Percentiles rank a stretch among this genome's conserved stretches.
phyloP scores from a whole-genome alignment of 2,329 filamentous ascomycete genomes.

The Aspergillus clavatus region DNA sequence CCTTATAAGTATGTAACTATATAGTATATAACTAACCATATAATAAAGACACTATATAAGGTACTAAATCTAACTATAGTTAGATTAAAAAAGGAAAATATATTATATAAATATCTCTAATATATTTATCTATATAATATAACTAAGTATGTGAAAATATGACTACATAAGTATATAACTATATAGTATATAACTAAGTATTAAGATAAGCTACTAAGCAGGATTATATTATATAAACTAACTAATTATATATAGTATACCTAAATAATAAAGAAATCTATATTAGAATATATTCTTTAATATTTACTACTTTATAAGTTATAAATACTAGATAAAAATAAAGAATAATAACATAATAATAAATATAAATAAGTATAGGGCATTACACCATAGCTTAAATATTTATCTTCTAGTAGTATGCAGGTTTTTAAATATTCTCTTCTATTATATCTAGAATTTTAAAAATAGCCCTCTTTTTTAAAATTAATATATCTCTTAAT shows the following conservation, averaged over 20 bases:
- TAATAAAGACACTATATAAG: not conserved
- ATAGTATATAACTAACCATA: not conserved
- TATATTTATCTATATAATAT: not conserved
- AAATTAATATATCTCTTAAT: not conserved
- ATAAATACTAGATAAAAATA: not conserved
- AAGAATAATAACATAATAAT: not conserved
- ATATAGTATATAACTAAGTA: not conserved
- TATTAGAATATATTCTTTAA: not conserved
- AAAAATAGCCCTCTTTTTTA: not conserved
- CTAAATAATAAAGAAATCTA: not conserved
- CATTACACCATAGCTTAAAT: not conserved
- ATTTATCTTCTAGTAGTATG: not conserved
- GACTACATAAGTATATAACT: not conserved
- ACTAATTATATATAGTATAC: not conserved
- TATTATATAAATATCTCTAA: not conserved
- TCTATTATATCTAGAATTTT: not conserved
- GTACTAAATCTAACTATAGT: not conserved
- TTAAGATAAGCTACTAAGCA: not conserved
- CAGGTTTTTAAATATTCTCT: not conserved
- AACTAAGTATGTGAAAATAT: not conserved
- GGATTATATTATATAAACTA: not conserved
- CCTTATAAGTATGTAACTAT: too few species aligned
- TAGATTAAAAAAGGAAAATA: not conserved
- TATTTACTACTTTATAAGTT: not conserved
- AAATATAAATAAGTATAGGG: not conserved